phyloP scores from a whole-genome alignment of 345 rosid species.

The Gossypium ekmanianum region DNA sequence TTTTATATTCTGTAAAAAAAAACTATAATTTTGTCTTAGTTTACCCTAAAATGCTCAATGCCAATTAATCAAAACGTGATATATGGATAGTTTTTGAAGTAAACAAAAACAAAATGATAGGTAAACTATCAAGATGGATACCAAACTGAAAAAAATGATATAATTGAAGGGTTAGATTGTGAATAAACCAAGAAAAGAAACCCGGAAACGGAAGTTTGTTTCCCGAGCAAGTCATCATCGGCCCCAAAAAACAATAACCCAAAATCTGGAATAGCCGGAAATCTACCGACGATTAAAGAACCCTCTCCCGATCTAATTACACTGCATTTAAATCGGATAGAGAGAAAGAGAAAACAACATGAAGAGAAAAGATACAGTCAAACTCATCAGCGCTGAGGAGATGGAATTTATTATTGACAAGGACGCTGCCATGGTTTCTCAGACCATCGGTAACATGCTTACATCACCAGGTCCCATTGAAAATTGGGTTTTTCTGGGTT shows the following conservation, averaged over 20 bases:
- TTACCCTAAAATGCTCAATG: too few species aligned
- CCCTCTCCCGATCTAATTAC: background rate
- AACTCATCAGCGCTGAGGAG: slow-evolving; percentile 76
- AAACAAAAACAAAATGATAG: too few species aligned
- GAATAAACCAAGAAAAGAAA: too few species aligned
- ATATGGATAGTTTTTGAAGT: too few species aligned
- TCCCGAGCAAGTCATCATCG: background rate
- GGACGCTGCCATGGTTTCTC: slow-evolving; percentile 90
- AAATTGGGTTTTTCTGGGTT: background rate
- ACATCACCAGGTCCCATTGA: slow-evolving; percentile 60
- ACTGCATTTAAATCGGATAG: slow-evolving; percentile 9
- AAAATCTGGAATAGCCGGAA: background rate
- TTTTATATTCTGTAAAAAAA: too few species aligned
- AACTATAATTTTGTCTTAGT: too few species aligned
- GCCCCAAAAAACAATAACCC: too few species aligned
- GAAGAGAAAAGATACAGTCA: slow-evolving; percentile 66
- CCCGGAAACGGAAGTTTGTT: too few species aligned
- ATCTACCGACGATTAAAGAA: background rate
- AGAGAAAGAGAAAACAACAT: slow-evolving; percentile 49
- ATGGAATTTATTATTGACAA: slow-evolving; percentile 72
- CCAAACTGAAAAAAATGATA: too few species aligned
- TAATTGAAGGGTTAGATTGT: too few species aligned
- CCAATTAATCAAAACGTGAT: too few species aligned
- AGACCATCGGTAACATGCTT: slow-evolving; percentile 84
- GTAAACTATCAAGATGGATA: too few species aligned